Conservation (phyloP, 2,329 filamentous ascomycete genomes). For the Teratosphaeria epicoccoides region DNA sequence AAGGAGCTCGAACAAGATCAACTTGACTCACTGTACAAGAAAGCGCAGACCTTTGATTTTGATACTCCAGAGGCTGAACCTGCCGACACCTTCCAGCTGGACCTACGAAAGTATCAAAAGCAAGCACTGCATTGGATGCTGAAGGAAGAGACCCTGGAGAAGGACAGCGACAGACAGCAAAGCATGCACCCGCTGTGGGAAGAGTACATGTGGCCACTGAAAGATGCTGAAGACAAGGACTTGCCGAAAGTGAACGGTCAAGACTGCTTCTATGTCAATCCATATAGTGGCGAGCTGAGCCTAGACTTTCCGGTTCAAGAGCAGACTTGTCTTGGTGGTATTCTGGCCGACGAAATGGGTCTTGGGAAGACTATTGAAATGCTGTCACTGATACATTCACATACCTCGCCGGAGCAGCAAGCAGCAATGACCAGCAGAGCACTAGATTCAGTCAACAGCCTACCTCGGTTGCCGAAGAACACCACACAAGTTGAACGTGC, state of each 20-base stretch:
- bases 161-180: slow-evolving; percentile 52
- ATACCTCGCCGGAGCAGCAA: slow-evolving; percentile 45
- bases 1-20: slow-evolving; percentile 91
- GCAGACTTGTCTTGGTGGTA: slow-evolving; percentile 85
- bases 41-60: slow-evolving; percentile 95
- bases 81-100: slow-evolving; percentile 68
- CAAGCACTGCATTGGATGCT: slow-evolving; percentile 97
- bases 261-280: slow-evolving; percentile 82
- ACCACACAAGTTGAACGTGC: slow-evolving; percentile 53
- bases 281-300: slow-evolving; percentile 88
- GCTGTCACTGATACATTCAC: slow-evolving; percentile 82
- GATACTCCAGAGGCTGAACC: slow-evolving; percentile 79
- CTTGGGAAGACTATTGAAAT: slow-evolving; percentile 98
- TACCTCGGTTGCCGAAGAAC: slow-evolving; percentile 52
- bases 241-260: slow-evolving; percentile 56
- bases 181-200: slow-evolving; percentile 99
- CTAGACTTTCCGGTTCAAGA: slow-evolving; percentile 87
- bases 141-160: slow-evolving; percentile 74
- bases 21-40: slow-evolving; percentile 84
- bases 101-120: slow-evolving; percentile 83
- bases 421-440: slow-evolving; percentile 14
- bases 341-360: slow-evolving; percentile 95
- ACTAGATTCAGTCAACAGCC: slow-evolving; percentile 43
- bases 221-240: slow-evolving; percentile 75
- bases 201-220: slow-evolving; percentile 79